phyloP scores from a whole-genome alignment of 345 rosid genomes.

The Pugionium cornutum region DNA sequence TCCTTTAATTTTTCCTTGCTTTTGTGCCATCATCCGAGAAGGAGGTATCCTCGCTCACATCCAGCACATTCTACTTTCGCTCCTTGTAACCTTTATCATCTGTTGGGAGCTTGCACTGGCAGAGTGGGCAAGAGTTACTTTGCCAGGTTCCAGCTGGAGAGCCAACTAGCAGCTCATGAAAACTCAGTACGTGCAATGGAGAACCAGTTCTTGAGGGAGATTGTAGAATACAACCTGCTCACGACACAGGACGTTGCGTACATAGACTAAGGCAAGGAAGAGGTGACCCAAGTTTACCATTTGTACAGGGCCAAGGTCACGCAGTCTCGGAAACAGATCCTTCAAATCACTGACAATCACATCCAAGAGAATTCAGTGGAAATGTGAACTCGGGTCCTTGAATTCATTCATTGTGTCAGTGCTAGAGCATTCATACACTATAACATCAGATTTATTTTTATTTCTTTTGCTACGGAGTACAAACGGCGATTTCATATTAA shows the following conservation, averaged over 20 bases:
- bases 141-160: constrained; percentile 71
- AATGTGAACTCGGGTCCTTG: neutral
- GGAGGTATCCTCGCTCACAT: too few relatives aligned
- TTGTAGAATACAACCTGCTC: constrained; percentile 88
- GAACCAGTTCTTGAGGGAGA: constrained; percentile 84
- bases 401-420: neutral
- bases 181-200: constrained; percentile 72
- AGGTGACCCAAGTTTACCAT: constrained; percentile 56
- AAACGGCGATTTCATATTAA: constrained; percentile 36
- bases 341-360: neutral
- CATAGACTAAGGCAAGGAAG: constrained; percentile 73
- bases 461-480: neutral
- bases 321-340: neutral
- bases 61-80: too few relatives aligned
- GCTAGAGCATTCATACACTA: too few relatives aligned
- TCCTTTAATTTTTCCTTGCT: too few relatives aligned
- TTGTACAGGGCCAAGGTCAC: too few relatives aligned
- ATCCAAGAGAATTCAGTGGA: neutral
- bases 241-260: constrained; percentile 90
- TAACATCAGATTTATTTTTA: neutral
- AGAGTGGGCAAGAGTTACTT: too few relatives aligned
- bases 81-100: too few relatives aligned
- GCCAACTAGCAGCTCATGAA: constrained; percentile 83
- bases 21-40: too few relatives aligned
- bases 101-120: too few relatives aligned